phyloP scores from a whole-genome alignment of 768 basidiomycete genomes.

The Lentinula guzmanii region DNA sequence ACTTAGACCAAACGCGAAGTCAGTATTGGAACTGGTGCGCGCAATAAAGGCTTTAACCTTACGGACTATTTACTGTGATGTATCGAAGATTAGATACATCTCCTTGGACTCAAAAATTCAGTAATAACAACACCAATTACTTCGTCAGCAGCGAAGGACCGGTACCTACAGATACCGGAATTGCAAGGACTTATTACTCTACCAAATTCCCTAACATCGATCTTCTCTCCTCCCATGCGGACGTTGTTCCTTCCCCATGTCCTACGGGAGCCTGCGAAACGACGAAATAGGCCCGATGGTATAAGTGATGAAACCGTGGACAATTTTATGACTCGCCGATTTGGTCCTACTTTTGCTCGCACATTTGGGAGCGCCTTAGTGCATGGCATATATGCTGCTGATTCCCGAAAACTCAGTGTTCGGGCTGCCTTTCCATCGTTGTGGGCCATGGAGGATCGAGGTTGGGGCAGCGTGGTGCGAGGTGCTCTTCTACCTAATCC shows the following conservation, averaged over 20 bases:
- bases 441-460: slow-evolving; percentile 62
- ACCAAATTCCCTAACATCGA: slow-evolving; percentile 33
- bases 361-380: slow-evolving; percentile 76
- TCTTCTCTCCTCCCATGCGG: slow-evolving; percentile 34
- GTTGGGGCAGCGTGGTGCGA: slow-evolving; percentile 63
- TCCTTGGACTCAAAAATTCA: slow-evolving; percentile 53
- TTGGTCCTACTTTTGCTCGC: slow-evolving; percentile 68
- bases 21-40: slow-evolving; percentile 76
- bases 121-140: slow-evolving; percentile 63
- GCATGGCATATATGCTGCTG: slow-evolving; percentile 92
- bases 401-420: slow-evolving; percentile 68
- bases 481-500: slow-evolving; percentile 38
- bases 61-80: slow-evolving; percentile 5
- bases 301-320: slow-evolving; percentile 76
- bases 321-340: slow-evolving; percentile 65
- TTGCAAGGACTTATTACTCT: slow-evolving; percentile 46
- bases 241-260: slow-evolving; percentile 46
- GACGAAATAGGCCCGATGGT: slow-evolving; percentile 30
- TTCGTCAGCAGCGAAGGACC: slow-evolving; percentile 69
- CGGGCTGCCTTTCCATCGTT: slow-evolving; percentile 72
- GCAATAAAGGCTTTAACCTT: neutral
- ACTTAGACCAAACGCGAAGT: slow-evolving; percentile 67
- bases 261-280: slow-evolving; percentile 52
- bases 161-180: slow-evolving; percentile 61
- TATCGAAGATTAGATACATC: slow-evolving; percentile 56